Base-by-base conservation (phyloP, 2,329 filamentous ascomycete species). In the Fulvia fulva region DNA sequence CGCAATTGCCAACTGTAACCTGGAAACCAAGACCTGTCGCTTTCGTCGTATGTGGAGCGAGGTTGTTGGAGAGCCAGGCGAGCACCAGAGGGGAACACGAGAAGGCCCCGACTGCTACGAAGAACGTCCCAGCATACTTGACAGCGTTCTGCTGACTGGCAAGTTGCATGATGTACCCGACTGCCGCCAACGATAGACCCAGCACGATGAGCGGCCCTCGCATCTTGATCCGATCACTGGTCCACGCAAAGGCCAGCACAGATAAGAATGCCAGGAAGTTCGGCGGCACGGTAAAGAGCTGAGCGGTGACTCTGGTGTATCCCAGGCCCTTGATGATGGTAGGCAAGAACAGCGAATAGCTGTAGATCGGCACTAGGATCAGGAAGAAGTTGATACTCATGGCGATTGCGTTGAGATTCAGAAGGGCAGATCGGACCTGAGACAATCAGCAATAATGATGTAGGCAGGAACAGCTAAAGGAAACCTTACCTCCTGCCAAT, bases 291-390 rank as follows among this genome's bases (percentile, higher is more conserved):
- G 72, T 75, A 51, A 75, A 65, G n/a, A 75, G 71, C 57, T 76
- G 73, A 1, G 74, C 72, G 16, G 69, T 72, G 14, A 77, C 73
- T 2, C 71, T 68, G 26, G 62, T 71, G 63, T 78, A 78, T 3
- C 75, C 75, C 28, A 79, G 68, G 3, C 71, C 73, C 7, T 67
- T 67, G 62, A 79, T 76, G 64, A 80, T 80, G 30, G 74, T 74
- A 0, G 77, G 77, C 1, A 79, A 69, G 66, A 79, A 79, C n/a
- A 80, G 70, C 58, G 68, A 77, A 69, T 69, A 80, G 57, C 67
- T 77, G 72, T 76, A 76, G 58, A 76, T 73, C 5, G 70, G 69
- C 6, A 70, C 60, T 30, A 72, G 61, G 54, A 73, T 70, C 53
- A 70, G 61, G 59, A 73, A 70, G 64, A 72, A 72, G 55, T 71